A percentile compares a stretch with the other conserved stretches of the same genome.
phyloP scores from a whole-genome alignment of 2,329 filamentous ascomycete genomes.

The Colletotrichum phormii region DNA sequence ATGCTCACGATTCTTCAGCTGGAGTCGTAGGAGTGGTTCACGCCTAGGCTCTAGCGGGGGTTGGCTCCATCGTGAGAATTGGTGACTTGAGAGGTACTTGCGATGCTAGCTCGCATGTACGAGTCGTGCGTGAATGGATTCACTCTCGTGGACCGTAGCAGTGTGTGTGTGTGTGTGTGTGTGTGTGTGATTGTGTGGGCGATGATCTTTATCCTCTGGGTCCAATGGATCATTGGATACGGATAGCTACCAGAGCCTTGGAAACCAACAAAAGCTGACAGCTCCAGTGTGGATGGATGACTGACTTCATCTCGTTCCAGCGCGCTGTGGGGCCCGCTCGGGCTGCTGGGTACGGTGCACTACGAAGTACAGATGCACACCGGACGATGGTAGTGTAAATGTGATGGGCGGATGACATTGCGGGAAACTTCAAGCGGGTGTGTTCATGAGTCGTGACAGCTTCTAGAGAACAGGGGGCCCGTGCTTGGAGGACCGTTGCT shows the following conservation, averaged over 20 bases:
- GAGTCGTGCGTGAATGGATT: not conserved
- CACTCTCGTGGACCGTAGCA: not conserved
- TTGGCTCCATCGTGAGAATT: not conserved
- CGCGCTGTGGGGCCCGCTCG: not conserved
- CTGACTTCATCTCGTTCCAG: slow-evolving; percentile 27
- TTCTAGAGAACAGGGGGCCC: not conserved
- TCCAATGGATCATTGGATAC: not conserved
- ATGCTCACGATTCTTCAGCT: not conserved
- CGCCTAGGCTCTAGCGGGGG: not conserved
- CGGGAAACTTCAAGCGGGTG: not conserved
- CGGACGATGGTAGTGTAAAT: not conserved
- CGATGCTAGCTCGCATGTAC: not conserved
- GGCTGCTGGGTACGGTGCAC: not conserved
- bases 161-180: not conserved
- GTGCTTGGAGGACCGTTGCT: not conserved
- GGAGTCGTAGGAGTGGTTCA: not conserved
- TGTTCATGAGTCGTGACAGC: slow-evolving; percentile 22
- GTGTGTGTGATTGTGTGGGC: not conserved
- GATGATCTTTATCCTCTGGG: not conserved
- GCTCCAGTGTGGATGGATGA: slow-evolving; percentile 15
- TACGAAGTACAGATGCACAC: not conserved
- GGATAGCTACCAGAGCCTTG: not conserved
- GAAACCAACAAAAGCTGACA: slow-evolving; percentile 3
- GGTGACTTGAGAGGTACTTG: not conserved
- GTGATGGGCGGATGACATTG: slow-evolving; percentile 7